A percentile compares a stretch with the other conserved stretches of the same genome.
Evolutionary conservation across 371 early-diverging fungal genomes (phyloP).

Genomic region (Funneliformis caledonium): DNA sequence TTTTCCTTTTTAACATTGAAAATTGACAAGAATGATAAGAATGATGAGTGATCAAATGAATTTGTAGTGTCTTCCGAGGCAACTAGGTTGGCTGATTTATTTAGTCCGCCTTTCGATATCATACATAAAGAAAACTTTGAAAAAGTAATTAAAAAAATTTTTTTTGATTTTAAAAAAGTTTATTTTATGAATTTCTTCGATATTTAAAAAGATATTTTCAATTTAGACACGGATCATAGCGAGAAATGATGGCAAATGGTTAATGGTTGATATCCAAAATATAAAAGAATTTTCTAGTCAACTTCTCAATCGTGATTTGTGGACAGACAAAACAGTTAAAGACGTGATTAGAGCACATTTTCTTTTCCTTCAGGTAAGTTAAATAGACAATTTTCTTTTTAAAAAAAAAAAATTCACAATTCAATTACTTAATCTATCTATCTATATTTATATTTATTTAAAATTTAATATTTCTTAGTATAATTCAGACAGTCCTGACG

Average conservation of each 20-base stretch:
- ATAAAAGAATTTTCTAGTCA: constrained; percentile 86
- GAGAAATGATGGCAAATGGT: constrained; percentile 71
- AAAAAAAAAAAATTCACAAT: neutral
- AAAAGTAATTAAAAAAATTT: constrained; percentile 48
- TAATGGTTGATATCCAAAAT: constrained; percentile 89
- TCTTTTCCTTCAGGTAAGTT: constrained; percentile 78
- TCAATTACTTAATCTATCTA: neutral
- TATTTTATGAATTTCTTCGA: neutral
- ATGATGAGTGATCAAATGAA: constrained; percentile 14
- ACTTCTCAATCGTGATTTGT: constrained; percentile 89
- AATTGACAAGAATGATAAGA: neutral
- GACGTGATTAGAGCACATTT: constrained; percentile 80
- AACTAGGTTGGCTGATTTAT: constrained; percentile 72
- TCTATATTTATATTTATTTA: neutral
- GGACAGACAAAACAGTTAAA: constrained; percentile 80
- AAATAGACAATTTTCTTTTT: neutral
- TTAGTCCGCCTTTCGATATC: constrained; percentile 86
- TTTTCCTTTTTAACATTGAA: neutral
- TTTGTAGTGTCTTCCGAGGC: constrained; percentile 37
- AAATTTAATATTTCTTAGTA: constrained; percentile 52
- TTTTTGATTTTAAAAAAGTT: neutral
- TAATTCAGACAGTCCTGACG: constrained; percentile 68
- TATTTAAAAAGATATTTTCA: constrained; percentile 2
- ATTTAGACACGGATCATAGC: constrained; percentile 73
- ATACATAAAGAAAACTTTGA: constrained; percentile 83